Evolutionary conservation across 2,329 filamentous ascomycete genomes (phyloP), one percentile per base, ranked within the genome.

Genomic region (Diaporthe sp.): DNA sequence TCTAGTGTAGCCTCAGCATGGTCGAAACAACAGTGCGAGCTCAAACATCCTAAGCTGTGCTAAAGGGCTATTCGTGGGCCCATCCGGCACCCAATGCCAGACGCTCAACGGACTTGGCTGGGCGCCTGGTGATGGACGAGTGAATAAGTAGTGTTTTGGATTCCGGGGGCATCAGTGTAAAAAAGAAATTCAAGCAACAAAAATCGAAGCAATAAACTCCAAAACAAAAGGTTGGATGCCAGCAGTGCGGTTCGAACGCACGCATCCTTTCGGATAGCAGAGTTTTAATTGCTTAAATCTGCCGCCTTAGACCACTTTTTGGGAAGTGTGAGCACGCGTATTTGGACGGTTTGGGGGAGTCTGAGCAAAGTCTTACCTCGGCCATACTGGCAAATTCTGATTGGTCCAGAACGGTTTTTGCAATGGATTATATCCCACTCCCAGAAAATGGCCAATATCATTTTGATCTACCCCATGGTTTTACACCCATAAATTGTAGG

Each of bases 231-330:
- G 13, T 32, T 32, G 12, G 25, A 44, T 74, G 73, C 69, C 71
- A 63, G 73, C 73, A 74, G 73, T 74, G 73, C 73, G 73, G 73
- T 74, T 74, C 73, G 73, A 74, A 74, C 73, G 73, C 73, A 74
- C 73, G 73, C 73, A 74, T 74, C 73, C 72, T 74, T 71, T 71
- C 72, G 72, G 72, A 74, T 74, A 74, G 72, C 72, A 74, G 68
- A 74, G 73, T 73, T 17, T 65, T 70, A 73, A 56, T 59, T 58
- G 12, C 71, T 73, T 73, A 73, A 73, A 74, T 72, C 69, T 74
- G 73, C 73, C 73, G 73, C 73, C 70, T 74, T 59, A 68, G 58
- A 74, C 59, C 71, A 73, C 71, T 73, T 17, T 37, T n/a, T 5
- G 22, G 35, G 61, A 42, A 25, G 58, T 63, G 53, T 74, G 71